Conservation (phyloP, 1,284 basidiomycete species). For the Gymnopus androsaceus region DNA sequence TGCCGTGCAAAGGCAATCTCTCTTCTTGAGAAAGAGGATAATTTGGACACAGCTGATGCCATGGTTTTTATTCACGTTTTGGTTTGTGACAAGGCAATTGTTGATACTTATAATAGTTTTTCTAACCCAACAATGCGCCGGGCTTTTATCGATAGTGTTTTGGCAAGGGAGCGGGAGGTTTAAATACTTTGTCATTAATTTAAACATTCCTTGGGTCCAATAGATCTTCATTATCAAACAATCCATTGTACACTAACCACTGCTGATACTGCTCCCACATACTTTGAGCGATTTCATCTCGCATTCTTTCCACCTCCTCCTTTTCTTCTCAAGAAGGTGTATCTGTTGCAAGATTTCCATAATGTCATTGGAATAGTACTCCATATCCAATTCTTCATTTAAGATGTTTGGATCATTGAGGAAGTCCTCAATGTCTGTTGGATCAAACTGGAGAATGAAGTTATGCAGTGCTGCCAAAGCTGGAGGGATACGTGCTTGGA, state of each 20-base stretch:
- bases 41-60: conserved; percentile 7
- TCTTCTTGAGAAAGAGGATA: conserved; percentile 10
- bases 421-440: conserved; percentile 15
- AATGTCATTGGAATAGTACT: not conserved
- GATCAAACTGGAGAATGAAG: conserved; percentile 37
- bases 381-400: not conserved
- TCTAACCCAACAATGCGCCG: conserved; percentile 1
- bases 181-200: no score
- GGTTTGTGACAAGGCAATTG: conserved; percentile 3
- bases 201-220: not conserved
- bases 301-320: conserved; percentile 6
- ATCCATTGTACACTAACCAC: no score
- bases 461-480: conserved; percentile 39
- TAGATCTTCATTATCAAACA: not conserved
- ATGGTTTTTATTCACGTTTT: conserved; percentile 11
- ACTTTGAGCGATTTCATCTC: conserved; percentile 21
- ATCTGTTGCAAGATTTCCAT: not conserved
- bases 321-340: conserved; percentile 10
- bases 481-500: conserved; percentile 32
- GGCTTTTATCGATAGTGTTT: not conserved
- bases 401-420: conserved; percentile 8
- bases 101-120: conserved; percentile 12
- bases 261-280: conserved; percentile 27
- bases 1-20: not conserved
- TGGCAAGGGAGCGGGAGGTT: not conserved